These are phyloP conservation scores for Globisporangium cederbergense DNA, from an alignment of 352 stramenopile species.

Conservation along the genomic window DNA sequence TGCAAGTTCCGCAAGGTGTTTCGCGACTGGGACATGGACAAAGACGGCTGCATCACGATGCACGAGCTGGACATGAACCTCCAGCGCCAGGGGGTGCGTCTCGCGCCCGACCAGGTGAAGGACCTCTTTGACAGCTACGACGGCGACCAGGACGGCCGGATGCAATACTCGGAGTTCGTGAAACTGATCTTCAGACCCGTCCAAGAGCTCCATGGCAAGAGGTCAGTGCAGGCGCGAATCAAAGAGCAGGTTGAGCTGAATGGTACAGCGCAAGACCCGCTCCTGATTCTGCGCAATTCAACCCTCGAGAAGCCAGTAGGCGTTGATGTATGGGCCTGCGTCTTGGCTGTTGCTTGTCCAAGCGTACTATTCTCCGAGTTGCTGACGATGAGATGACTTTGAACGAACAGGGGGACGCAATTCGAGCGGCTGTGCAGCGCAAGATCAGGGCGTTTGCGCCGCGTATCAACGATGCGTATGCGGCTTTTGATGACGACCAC, in stretches of 20 bases:
- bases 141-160: slow-evolving; percentile 30
- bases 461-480: slow-evolving; percentile 46
- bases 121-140: slow-evolving; percentile 44
- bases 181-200: slow-evolving; percentile 35
- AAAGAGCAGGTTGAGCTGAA: slow-evolving; percentile 9
- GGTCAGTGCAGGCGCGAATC: slow-evolving; percentile 7
- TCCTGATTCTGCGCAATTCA: slow-evolving; percentile 33
- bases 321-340: slow-evolving; percentile 1
- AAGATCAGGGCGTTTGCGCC: slow-evolving; percentile 41
- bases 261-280: slow-evolving; percentile 21
- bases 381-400: not conserved
- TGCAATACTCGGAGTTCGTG: slow-evolving; percentile 51
- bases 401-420: slow-evolving; percentile 25
- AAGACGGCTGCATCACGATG: slow-evolving; percentile 43
- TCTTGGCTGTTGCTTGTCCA: not conserved
- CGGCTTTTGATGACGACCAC: slow-evolving; percentile 52
- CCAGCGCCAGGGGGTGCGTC: slow-evolving; percentile 34
- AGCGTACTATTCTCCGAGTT: not conserved
- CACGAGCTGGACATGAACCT: slow-evolving; percentile 45
- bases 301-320: slow-evolving; percentile 10
- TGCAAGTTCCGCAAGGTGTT: slow-evolving; percentile 41
- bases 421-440: slow-evolving; percentile 32
- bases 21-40: slow-evolving; percentile 57
- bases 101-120: slow-evolving; percentile 30
- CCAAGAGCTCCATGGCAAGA: slow-evolving; percentile 15